Base-by-base conservation (phyloP, 768 basidiomycete species). In the Termitomyces sp. region DNA sequence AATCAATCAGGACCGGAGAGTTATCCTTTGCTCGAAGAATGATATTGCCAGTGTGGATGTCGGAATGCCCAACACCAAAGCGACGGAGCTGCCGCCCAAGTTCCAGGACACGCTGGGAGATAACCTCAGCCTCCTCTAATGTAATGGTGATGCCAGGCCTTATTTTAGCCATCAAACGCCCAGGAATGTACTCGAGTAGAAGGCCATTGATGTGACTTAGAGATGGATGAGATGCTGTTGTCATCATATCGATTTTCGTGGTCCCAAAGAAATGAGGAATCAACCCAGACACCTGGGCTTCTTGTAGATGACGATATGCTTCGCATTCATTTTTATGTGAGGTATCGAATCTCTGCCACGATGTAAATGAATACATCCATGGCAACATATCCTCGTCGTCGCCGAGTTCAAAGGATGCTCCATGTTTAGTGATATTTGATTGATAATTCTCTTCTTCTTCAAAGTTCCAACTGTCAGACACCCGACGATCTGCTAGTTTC, bases 141-240 rank as follows among this genome's bases (percentile, higher is more conserved):
- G 23, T 23, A 23, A 23, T 23, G 23, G 23, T 23, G 2, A 23
- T 23, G 23, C 23, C 23, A 23, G 23, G 54, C 21, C 30, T 17
- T 10, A 49, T 42, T 14, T 28, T 35, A 6, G 23, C 41, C 54
- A 55, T 55, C 1, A 38, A 28, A 12, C 47, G 38, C 21, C 54
- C 47, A 40, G 54, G 28, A 14, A 49, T 55, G 15, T 55, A 55
- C 38, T 55, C 54, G 8, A 55, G 14, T 0, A 55, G 38, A 9
- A 55, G 47, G n/a, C 47, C 37, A 12, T 55, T 19, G 26, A 55
- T 49, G 8, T 55, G 14, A 44, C 14, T 26, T 44, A 44, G 2
- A 23, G 23, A 23, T 23, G 23, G 23, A 23, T 23, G 23, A 2
- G 23, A 23, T 23, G 23, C 23, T 23, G 23, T 23, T 23, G 23